Evolutionary conservation across 2,329 filamentous ascomycete genomes (phyloP), one percentile per base, ranked within the genome.

Genomic region (Sordariomycetes sp.): DNA sequence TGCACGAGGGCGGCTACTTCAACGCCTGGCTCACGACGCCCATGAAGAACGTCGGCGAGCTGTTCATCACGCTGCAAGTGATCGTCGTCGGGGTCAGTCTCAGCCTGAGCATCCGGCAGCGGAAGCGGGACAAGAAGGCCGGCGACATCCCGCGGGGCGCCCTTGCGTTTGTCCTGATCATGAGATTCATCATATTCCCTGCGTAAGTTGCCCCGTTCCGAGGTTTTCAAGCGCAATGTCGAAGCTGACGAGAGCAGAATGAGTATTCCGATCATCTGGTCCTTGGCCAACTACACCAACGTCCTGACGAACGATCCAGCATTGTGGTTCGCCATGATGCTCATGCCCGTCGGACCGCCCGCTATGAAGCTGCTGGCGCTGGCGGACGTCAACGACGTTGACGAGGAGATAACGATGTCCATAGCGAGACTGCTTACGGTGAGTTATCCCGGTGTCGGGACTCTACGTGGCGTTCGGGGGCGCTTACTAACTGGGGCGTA

Each of bases 21-120:
- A 83, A 80, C 22, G 84, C 84, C 1, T 88, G 84, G 85, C 70
- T 88, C 46, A 87, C 84, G 0, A 74, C 76, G 0, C 79, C 80
- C 0, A 69, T 88, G 22, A 76, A 81, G 62, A 86, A 83, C 58
- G 74, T 87, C 24, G 85, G 85, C 3, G 74, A 77, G 0, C 72
- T 88, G 0, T 88, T 88, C 65, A 82, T 85, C 0, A 77, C 81
- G 0, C 70, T 86, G 28, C 86, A 86, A 34, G 81, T 88, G 18
- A 77, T 88, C 18, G 77, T 88, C 0, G 83, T 86, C 0, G 85
- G 86, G 1, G 80, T 86, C n/a, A 85, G 84, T 62, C 74, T 88
- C 1, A 82, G 79, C 58, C 76, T 76, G 24, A 77, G 79, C 18
- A 71, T 82, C 61, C 35, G 32, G 62, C 67, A 59, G 20, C 59